Base-by-base conservation (phyloP, 768 basidiomycete genomes). In the Lactarius hatsudake region DNA sequence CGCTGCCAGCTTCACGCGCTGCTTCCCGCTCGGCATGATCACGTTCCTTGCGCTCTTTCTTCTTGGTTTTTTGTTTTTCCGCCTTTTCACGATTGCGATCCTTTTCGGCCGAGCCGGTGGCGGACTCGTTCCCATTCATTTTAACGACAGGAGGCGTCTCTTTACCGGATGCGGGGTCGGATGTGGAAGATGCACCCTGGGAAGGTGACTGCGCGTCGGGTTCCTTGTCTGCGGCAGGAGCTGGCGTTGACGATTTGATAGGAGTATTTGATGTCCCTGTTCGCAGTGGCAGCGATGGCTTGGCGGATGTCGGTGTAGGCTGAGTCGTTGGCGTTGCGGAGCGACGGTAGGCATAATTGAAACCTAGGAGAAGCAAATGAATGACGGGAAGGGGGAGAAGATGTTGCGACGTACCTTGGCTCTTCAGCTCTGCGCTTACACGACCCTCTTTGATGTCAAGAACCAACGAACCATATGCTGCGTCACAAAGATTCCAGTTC, bases 401-500 rank as follows among this genome's bases (percentile, higher is more conserved):
- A 61, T 66, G 51, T 63, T n/a, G 64, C 17, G 38, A 76, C 81
- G 63, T 61, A 91, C 95, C 96, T 82, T 96, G 93, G 72, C 90
- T 93, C 78, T 90, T 96, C 68, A 96, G 83, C 75, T 98, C 96
- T 0, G 90, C 90, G 65, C 93, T 95, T 56, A 99, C 86, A 59
- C 96, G 82, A 8, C 96, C 95, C 66, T 98, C 96, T 72, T 90
- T 90, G 72, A 98, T 80, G 71, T 97, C 94, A 55, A 99, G 79
- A 1, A 97, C 80, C 40, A 99, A 83, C 13, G 87, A 87, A 1
- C 97, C 96, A 68, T 90, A 97, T 2, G 94, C 92, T 7, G 96
- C 96, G 72, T 99, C 97, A 70, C 95, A 95, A 53, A 98, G 79
- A 73, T 98, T 96, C 96, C 96, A 97, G 75, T 97, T 94, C 96